Evolutionary conservation across 2,329 filamentous ascomycete species (phyloP).

Genomic region (Neurospora sp.): DNA sequence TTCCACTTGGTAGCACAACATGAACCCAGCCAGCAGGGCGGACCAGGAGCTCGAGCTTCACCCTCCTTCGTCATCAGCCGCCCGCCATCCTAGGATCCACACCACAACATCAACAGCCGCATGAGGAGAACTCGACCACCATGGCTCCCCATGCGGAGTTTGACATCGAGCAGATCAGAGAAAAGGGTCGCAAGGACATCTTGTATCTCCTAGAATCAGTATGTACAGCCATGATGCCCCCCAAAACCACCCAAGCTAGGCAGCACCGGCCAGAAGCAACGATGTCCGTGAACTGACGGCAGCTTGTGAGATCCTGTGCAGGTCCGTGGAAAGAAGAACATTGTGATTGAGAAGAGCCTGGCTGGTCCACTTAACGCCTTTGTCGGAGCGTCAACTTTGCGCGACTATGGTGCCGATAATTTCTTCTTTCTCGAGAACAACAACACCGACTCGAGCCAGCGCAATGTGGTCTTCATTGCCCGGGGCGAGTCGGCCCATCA

Average conservation of each 20-base stretch:
- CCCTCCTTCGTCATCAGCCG: not conserved
- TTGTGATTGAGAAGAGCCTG: slow-evolving; percentile 84
- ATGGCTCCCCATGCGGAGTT: slow-evolving; percentile 66
- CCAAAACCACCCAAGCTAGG: not conserved
- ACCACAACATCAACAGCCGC: slow-evolving; percentile 8
- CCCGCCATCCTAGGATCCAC: not conserved
- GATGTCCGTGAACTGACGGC: slow-evolving; percentile 15
- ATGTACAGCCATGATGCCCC: slow-evolving; percentile 38
- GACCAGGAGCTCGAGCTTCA: not conserved
- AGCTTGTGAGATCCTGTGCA: slow-evolving; percentile 27
- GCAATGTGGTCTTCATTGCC: slow-evolving; percentile 89
- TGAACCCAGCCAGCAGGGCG: not conserved
- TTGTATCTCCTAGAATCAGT: slow-evolving; percentile 89
- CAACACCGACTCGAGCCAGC: slow-evolving; percentile 88
- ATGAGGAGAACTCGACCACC: slow-evolving; percentile 38
- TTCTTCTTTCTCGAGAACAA: slow-evolving; percentile 94
- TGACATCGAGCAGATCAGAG: slow-evolving; percentile 65
- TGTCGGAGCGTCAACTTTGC: slow-evolving; percentile 88
- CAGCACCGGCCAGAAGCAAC: not conserved
- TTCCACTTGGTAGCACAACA: not conserved
- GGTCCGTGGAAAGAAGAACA: slow-evolving; percentile 98
- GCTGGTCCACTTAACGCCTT: slow-evolving; percentile 84
- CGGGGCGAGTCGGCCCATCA: slow-evolving; percentile 81
- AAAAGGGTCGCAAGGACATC: slow-evolving; percentile 79
- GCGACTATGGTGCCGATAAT: slow-evolving; percentile 97